Evolutionary conservation across 2,329 filamentous ascomycete species (phyloP).

Genomic region (Leptographium lundbergii): DNA sequence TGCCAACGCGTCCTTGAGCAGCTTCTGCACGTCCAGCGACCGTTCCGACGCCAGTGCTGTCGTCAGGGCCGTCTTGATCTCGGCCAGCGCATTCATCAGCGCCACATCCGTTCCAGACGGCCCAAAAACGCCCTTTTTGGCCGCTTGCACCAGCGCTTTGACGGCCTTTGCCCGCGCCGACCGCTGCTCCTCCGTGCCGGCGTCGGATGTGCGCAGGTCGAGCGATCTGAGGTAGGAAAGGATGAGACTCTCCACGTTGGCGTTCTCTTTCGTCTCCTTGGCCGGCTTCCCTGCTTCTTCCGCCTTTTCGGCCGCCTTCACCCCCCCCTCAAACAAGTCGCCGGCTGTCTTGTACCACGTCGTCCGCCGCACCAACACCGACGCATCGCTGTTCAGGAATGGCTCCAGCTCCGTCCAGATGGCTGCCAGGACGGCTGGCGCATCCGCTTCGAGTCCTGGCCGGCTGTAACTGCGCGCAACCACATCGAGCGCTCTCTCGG

Average conservation of each 20-base stretch:
- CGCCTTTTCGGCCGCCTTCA: slow-evolving; percentile 5
- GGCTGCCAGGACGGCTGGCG: slow-evolving; percentile 24
- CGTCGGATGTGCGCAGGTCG: slow-evolving; percentile 28
- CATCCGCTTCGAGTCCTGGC: slow-evolving; percentile 22
- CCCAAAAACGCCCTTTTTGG: slow-evolving; percentile 30
- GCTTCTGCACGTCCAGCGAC: slow-evolving; percentile 20
- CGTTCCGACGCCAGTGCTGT: slow-evolving; percentile 19
- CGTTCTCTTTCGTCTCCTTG: not conserved
- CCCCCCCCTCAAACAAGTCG: slow-evolving; percentile 33
- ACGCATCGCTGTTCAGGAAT: slow-evolving; percentile 25
- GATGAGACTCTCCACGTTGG: slow-evolving; percentile 7
- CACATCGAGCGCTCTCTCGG: slow-evolving; percentile 37
- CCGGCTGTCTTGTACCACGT: slow-evolving; percentile 38
- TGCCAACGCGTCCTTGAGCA: slow-evolving; percentile 14
- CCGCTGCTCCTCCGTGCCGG: slow-evolving; percentile 39
- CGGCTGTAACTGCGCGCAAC: slow-evolving; percentile 36
- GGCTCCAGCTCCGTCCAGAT: slow-evolving; percentile 28
- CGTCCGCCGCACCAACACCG: slow-evolving; percentile 31
- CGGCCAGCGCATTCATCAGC: slow-evolving; percentile 27
- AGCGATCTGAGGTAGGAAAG: slow-evolving; percentile 32
- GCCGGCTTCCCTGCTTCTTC: not conserved
- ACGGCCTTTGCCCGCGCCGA: slow-evolving; percentile 33
- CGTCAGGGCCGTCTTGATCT: slow-evolving; percentile 28
- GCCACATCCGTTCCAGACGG: slow-evolving; percentile 3
- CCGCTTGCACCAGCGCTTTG: slow-evolving; percentile 27